Conservation (phyloP, 1,139 yeast species). For the Yamadazyma diospyri region DNA sequence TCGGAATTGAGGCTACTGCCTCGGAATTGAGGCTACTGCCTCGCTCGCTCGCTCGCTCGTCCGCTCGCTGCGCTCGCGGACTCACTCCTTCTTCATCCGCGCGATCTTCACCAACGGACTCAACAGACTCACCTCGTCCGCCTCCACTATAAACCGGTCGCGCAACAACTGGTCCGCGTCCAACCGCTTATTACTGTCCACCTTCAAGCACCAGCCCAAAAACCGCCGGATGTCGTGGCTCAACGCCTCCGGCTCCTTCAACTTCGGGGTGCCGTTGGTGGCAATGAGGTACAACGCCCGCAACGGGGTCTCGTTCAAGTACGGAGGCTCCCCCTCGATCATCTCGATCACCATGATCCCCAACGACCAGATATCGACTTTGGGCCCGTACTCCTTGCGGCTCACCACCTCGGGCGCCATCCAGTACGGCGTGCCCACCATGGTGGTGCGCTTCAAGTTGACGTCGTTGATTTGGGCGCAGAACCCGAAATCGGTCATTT, state of each 20-base stretch:
- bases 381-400: conserved; percentile 92
- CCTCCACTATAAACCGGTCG: conserved; percentile 68
- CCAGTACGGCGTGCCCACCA: conserved; percentile 99
- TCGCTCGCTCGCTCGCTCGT: too few relatives aligned
- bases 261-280: conserved; percentile 90
- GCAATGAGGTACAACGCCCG: conserved; percentile 90
- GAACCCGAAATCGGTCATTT: conserved; percentile 85
- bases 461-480: conserved; percentile 94
- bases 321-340: conserved; percentile 99
- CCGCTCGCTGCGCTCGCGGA: too few relatives aligned
- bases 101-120: conserved; percentile 91
- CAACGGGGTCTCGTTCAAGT: conserved; percentile 90
- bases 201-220: conserved; percentile 76
- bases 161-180: conserved; percentile 70
- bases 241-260: conserved; percentile 84
- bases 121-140: conserved; percentile 70
- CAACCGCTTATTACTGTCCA: conserved; percentile 80
- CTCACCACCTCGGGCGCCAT: conserved; percentile 99
- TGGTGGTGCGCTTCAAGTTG: conserved; percentile 84
- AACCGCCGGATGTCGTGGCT: conserved; percentile 65
- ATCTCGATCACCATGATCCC: conserved; percentile 96
- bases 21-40: too few relatives aligned
- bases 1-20: too few relatives aligned
- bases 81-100: conserved; percentile 73
- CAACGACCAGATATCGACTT: conserved; percentile 95